Percentiles rank a stretch among this genome's conserved stretches.
These are phyloP conservation scores for Angophora floribunda DNA, from an alignment of 345 rosid species.

Conservation along the genomic window DNA sequence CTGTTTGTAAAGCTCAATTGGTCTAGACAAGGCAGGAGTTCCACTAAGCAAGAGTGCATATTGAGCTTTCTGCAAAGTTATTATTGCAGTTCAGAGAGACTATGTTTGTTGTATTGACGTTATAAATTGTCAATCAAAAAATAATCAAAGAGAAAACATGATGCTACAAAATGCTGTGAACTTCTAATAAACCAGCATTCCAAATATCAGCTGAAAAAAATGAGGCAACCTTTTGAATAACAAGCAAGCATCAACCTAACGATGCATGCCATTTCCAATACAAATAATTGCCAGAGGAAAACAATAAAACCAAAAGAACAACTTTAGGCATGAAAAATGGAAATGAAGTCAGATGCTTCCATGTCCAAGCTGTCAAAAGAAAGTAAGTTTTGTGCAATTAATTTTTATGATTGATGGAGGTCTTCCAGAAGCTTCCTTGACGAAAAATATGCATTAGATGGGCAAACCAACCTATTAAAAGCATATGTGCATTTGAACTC, in stretches of 20 bases:
- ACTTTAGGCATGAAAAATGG: background rate
- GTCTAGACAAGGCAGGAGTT: slow-evolving; percentile 96
- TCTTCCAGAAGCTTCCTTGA: background rate
- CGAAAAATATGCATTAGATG: background rate
- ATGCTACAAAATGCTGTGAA: background rate
- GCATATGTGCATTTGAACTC: background rate
- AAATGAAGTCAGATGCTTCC: background rate
- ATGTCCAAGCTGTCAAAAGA: background rate
- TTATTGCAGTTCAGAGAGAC: background rate
- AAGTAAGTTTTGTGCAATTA: background rate
- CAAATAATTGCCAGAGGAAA: background rate
- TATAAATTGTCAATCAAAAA: background rate
- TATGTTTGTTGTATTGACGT: background rate
- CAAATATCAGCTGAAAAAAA: background rate
- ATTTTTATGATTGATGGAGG: background rate
- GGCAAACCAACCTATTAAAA: background rate
- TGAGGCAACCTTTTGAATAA: background rate
- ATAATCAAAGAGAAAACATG: background rate
- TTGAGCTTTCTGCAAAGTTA: slow-evolving; percentile 65
- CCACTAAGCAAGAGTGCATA: slow-evolving; percentile 86
- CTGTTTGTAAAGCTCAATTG: slow-evolving; percentile 95
- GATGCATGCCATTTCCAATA: background rate
- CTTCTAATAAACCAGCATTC: background rate
- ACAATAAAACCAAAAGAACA: background rate
- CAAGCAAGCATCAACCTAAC: background rate